Percentiles rank a stretch among this genome's conserved stretches.
Evolutionary conservation across 1,284 basidiomycete species (phyloP).

Genomic region (Microbotryomycetes sp.): DNA sequence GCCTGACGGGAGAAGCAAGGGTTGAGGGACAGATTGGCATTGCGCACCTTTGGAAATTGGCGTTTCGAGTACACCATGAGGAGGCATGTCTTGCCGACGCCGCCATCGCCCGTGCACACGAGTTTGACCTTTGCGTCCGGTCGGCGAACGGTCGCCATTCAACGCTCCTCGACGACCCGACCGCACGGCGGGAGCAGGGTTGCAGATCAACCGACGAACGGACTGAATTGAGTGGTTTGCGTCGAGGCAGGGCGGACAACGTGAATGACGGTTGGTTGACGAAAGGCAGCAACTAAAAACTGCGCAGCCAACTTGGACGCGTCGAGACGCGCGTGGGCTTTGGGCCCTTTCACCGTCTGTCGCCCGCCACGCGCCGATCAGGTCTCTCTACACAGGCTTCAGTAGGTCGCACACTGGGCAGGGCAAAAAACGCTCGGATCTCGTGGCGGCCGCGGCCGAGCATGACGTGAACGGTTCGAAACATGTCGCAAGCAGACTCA

Average conservation of each 20-base stretch:
- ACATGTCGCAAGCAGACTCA: too few species aligned
- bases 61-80: slow-evolving; percentile 83
- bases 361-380: too few species aligned
- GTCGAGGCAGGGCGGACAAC: neutral
- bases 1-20: neutral
- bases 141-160: slow-evolving; percentile 1
- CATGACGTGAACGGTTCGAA: too few species aligned
- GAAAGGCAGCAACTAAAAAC: neutral
- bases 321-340: too few species aligned
- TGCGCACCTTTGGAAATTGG: slow-evolving; percentile 78
- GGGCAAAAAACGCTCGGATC: too few species aligned
- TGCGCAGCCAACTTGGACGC: neutral
- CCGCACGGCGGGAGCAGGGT: neutral
- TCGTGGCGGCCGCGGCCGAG: too few species aligned
- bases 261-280: neutral
- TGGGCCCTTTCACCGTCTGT: too few species aligned
- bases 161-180: neutral
- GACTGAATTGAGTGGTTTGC: neutral
- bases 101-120: slow-evolving; percentile 73
- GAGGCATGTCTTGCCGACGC: slow-evolving; percentile 67
- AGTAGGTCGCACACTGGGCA: too few species aligned
- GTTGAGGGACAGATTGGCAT: neutral
- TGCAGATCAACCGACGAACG: too few species aligned
- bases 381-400: too few species aligned
- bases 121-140: slow-evolving; percentile 49